Base-by-base conservation (phyloP, 1,139 yeast species). In the Hyphopichia khmerensis region DNA sequence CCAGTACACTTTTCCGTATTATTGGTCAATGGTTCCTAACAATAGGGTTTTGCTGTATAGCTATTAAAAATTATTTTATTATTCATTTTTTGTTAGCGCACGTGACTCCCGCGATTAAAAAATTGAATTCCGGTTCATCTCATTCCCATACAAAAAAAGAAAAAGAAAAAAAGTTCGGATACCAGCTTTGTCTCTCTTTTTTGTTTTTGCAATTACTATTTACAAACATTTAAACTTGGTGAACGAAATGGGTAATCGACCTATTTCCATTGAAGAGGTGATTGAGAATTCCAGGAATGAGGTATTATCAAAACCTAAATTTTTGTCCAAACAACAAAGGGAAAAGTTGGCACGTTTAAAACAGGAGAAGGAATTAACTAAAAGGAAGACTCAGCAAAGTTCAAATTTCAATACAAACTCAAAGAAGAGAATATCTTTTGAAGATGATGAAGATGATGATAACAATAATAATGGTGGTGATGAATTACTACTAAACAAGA, bases 281-380 rank as follows among this genome's bases (percentile, higher is more conserved):
- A 24, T 36, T 13, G 13, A n/a, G 7, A 21, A 13, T 3, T 32
- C 34, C 14, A n/a, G 15, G 11, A 6, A 54, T 16, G 56, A 55
- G 9, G 37, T 33, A 13, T 16, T 40, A 18, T 43, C 48, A 7
- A 62, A 62, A 41, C 82, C 82, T 0, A 66, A 56, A 50, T 82
- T 78, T 49, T 53, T 82, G 9, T 67, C 84, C 9, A 79, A 72
- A 49, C 62, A 60, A 33, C 72, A 79, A 44, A 60, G 87, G 40
- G 67, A 64, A 14, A 60, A 63, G 40, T 48, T 75, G 34, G 64
- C 64, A 2, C 42, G 51, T 31, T 58, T 57, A 14, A 32, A 50
- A 33, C 46, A 53, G 34, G 50, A 52, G 35, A 57, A 58, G 21
- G 55, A 55, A 16, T 43, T 47, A 35, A 45, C 46, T 33, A 43